A percentile compares a stretch with the other conserved stretches of the same genome.
These are phyloP conservation scores for Steccherinum ochraceum DNA, from an alignment of 768 basidiomycete genomes.

Conservation along the genomic window DNA sequence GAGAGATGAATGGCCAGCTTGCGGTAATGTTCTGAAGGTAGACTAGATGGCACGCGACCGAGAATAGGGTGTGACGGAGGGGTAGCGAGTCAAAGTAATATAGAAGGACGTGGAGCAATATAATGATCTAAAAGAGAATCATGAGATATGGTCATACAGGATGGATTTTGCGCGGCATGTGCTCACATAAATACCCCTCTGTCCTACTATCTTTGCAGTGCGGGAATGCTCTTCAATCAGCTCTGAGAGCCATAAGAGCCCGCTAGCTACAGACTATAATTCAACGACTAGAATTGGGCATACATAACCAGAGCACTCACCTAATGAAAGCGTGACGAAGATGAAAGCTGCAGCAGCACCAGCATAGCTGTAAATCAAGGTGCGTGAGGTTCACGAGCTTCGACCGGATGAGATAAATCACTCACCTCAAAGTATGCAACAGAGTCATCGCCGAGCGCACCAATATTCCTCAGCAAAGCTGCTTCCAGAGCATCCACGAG, in stretches of 20 bases:
- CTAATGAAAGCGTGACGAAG: constrained; percentile 89
- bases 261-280: constrained; percentile 62
- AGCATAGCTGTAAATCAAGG: constrained; percentile 66
- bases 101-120: constrained; percentile 69
- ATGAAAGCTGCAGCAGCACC: constrained; percentile 74
- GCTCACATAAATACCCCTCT: constrained; percentile 84
- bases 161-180: not conserved
- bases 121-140: constrained; percentile 73
- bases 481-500: constrained; percentile 10
- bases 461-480: not conserved
- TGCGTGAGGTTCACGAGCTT: not conserved
- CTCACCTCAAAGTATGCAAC: constrained; percentile 58
- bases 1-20: constrained; percentile 89
- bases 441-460: constrained; percentile 36
- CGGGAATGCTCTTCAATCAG: constrained; percentile 91
- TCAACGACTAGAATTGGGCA: too few relatives aligned
- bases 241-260: constrained; percentile 89
- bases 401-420: constrained; percentile 10
- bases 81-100: constrained; percentile 82
- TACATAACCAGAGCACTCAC: constrained; percentile 30
- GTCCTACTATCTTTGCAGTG: constrained; percentile 74
- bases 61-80: constrained; percentile 66
- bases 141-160: not conserved
- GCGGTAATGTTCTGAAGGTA: constrained; percentile 91
- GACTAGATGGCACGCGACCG: constrained; percentile 75